phyloP scores from a whole-genome alignment of 257 asterid genomes.

The Parsonsia alboflavescens region DNA sequence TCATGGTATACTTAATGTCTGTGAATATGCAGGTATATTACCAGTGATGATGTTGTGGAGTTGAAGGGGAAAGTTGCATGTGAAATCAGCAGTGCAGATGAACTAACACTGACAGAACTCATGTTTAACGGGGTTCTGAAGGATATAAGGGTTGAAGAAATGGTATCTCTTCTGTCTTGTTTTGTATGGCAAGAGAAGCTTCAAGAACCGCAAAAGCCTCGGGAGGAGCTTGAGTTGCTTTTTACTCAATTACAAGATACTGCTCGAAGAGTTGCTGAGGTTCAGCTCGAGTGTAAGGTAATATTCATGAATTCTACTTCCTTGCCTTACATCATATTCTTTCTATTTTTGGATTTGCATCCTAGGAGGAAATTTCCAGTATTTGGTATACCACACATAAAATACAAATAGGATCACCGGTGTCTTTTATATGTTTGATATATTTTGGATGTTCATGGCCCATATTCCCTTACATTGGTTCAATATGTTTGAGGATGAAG shows the following conservation, averaged over 20 bases:
- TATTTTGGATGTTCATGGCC: neutral
- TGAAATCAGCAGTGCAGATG: slow-evolving; percentile 97
- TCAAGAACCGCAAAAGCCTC: slow-evolving; percentile 81
- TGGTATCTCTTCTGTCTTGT: slow-evolving; percentile 89
- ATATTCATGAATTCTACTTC: neutral
- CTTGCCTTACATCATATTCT: slow-evolving; percentile 1
- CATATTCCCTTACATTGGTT: neutral
- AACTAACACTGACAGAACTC: slow-evolving; percentile 83
- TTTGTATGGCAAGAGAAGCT: slow-evolving; percentile 98
- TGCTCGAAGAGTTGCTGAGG: slow-evolving; percentile 87
- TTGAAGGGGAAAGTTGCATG: slow-evolving; percentile 92
- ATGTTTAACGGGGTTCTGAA: slow-evolving; percentile 83
- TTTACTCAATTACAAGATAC: slow-evolving; percentile 76
- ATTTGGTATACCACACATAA: neutral
- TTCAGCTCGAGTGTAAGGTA: slow-evolving; percentile 99
- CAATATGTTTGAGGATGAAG: neutral
- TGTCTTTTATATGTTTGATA: too few species aligned
- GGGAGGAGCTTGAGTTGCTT: slow-evolving; percentile 78
- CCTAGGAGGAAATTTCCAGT: neutral
- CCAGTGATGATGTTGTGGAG: slow-evolving; percentile 82
- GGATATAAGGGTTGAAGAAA: slow-evolving; percentile 81
- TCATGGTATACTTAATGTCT: slow-evolving; percentile 1
- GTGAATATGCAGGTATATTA: slow-evolving; percentile 51
- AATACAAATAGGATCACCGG: too few species aligned
- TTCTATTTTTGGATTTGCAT: neutral